A percentile compares a stretch with the other conserved stretches of the same genome.
Evolutionary conservation across 345 rosid genomes (phyloP).

Genomic region (Brassica napus): DNA sequence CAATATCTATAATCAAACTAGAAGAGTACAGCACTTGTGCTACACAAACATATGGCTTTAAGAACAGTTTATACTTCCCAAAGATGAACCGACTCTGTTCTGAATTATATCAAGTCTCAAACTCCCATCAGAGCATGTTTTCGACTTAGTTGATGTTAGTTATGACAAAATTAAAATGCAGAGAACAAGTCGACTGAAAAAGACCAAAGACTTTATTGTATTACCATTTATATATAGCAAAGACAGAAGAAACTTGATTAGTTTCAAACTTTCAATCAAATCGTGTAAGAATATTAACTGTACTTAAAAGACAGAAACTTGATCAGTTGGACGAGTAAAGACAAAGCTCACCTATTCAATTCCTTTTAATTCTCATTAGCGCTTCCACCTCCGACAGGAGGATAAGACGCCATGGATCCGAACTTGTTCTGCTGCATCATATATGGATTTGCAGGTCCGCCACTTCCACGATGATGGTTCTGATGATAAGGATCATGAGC

Average conservation of each 20-base stretch:
- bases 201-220: slow-evolving; percentile 16
- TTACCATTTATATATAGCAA: slow-evolving; percentile 15
- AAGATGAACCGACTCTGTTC: not conserved
- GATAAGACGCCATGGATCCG: slow-evolving; percentile 56
- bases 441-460: slow-evolving; percentile 50
- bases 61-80: not conserved
- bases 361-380: slow-evolving; percentile 51
- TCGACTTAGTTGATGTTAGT: not conserved
- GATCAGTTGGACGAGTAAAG: slow-evolving; percentile 28
- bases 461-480: slow-evolving; percentile 30
- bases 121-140: not conserved
- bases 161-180: not conserved
- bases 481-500: slow-evolving; percentile 34
- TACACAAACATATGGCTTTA: slow-evolving; percentile 6
- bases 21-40: not conserved
- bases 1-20: slow-evolving; percentile 4
- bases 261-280: slow-evolving; percentile 10
- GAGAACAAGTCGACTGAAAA: slow-evolving; percentile 17
- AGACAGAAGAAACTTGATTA: slow-evolving; percentile 19
- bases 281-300: slow-evolving; percentile 29
- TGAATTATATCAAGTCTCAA: not conserved
- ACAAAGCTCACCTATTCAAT: slow-evolving; percentile 27
- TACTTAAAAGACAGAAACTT: slow-evolving; percentile 25
- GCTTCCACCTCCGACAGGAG: slow-evolving; percentile 54
- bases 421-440: slow-evolving; percentile 69